Conservation (phyloP, 805 yeast species). For the Clavispora carvajalis region DNA sequence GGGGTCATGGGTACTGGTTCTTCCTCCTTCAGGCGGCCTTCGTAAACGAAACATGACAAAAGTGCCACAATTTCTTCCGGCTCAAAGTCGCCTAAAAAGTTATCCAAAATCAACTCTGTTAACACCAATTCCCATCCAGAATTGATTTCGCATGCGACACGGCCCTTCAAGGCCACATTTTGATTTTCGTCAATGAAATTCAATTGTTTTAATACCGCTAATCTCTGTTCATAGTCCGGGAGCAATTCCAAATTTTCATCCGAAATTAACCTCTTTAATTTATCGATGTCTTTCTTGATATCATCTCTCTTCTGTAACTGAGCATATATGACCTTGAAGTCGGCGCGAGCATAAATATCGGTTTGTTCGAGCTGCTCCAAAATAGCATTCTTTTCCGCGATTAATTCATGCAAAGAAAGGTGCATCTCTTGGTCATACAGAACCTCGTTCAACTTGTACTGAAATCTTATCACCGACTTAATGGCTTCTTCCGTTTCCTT, state of each 20-base stretch:
- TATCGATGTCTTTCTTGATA: conserved; percentile 47
- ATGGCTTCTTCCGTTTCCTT: conserved; percentile 33
- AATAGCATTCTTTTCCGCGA: conserved; percentile 33
- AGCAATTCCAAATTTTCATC: conserved; percentile 85
- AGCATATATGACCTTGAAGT: conserved; percentile 41
- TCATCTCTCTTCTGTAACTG: conserved; percentile 42
- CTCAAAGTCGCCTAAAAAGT: conserved; percentile 87
- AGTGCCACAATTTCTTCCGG: conserved; percentile 97
- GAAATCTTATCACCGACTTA: conserved; percentile 28
- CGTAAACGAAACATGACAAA: conserved; percentile 87
- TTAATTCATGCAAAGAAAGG: conserved; percentile 31
- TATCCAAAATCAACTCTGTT: conserved; percentile 86
- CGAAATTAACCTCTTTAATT: conserved; percentile 59
- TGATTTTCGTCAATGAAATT: conserved; percentile 72
- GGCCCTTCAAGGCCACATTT: conserved; percentile 81
- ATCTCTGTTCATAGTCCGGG: conserved; percentile 90
- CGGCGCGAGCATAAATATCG: conserved; percentile 30
- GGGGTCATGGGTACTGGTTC: conserved; percentile 71
- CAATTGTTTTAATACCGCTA: conserved; percentile 70
- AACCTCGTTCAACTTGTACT: conserved; percentile 40
- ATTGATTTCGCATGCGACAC: conserved; percentile 90
- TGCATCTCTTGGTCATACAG: conserved; percentile 32
- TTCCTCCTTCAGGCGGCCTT: conserved; percentile 64
- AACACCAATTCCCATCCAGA: conserved; percentile 87
- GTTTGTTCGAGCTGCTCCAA: conserved; percentile 22